A percentile compares a stretch with the other conserved stretches of the same genome.
These are phyloP conservation scores for Byssothecium circinans DNA, from an alignment of 2,329 filamentous ascomycete genomes.

Conservation along the genomic window DNA sequence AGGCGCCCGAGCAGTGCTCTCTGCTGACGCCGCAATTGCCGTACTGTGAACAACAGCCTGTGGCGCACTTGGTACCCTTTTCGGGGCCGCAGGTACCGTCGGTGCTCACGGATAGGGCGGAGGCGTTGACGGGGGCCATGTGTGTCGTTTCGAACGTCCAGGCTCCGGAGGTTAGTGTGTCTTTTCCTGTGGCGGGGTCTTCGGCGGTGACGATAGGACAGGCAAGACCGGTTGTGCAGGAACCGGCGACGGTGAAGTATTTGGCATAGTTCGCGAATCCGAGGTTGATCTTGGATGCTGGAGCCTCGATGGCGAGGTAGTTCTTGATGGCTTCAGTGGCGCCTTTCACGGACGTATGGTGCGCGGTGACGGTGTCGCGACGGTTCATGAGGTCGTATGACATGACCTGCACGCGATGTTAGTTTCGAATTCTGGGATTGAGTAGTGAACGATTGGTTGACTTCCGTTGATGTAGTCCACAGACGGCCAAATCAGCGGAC, in stretches of 20 bases:
- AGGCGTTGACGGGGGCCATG: conserved; percentile 29
- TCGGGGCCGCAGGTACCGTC: conserved; percentile 39
- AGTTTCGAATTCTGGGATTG: neutral
- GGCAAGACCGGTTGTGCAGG: conserved; percentile 56
- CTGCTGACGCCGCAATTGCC: conserved; percentile 34
- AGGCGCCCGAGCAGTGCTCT: conserved; percentile 36
- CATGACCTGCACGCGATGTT: conserved; percentile 54
- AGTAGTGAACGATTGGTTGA: neutral
- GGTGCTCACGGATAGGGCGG: conserved; percentile 14
- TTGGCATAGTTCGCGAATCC: conserved; percentile 72
- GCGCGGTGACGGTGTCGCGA: conserved; percentile 63
- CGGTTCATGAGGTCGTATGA: conserved; percentile 73
- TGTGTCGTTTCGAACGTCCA: conserved; percentile 52
- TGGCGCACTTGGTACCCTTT: conserved; percentile 27
- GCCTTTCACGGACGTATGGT: conserved; percentile 64
- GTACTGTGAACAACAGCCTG: conserved; percentile 37
- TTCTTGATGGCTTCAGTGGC: conserved; percentile 59
- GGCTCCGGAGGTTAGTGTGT: conserved; percentile 59
- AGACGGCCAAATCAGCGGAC: conserved; percentile 60
- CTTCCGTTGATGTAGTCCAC: conserved; percentile 65
- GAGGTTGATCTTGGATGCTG: conserved; percentile 61
- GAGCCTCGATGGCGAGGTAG: conserved; percentile 62
- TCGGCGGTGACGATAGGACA: conserved; percentile 64
- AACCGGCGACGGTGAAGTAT: conserved; percentile 59
- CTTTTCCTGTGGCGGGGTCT: conserved; percentile 60